Base-by-base conservation (phyloP, 2,329 filamentous ascomycete genomes). In the Pestalotiopsis fici region DNA sequence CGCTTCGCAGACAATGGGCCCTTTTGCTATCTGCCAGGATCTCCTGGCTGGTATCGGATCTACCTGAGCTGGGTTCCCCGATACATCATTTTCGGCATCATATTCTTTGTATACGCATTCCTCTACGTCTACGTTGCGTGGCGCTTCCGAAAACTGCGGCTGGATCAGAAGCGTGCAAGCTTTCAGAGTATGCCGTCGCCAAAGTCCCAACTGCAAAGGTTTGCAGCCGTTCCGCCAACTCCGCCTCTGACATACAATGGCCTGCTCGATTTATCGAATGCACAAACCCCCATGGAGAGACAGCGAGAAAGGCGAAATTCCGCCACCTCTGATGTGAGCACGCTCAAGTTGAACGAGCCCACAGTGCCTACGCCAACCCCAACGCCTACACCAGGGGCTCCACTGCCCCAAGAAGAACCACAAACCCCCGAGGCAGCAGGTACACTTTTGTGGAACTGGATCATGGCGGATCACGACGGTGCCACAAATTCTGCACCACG, bases 31-130 rank as follows among this genome's bases (percentile, higher is more conserved):
- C 82, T 95, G 2, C 91, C 92, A 0, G 81, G 87, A 18, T 83
- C 86, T 3, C 90, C 91, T 0, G 84, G 85, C 68, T 95, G 92
- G 93, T 90, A 91, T 69, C 85, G 89, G 56, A 80, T 91, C 18
- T 88, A 86, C 0, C 81, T 95, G 2, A 87, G 87, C 67, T 95
- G 93, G 92, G 84, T 92, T 7, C 93, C 92, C 43, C 86, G 92
- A 62, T 94, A 94, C 70, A 71, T 92, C 43, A 89, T 94, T 64
- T 88, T 92, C 70, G 74, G 85, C 9, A 80, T 86, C 28, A 91
- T 95, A 69, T 79, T 93, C 39, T 77, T 83, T 31, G 86, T 92
- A 2, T 93, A 93, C 61, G 80, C 87, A 27, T 87, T 86, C 6
- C 90, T 94, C n/a, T 94, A 94, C 75, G 74, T 88, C 12, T 91